Percentiles rank a stretch among this genome's conserved stretches.
Evolutionary conservation across 2,329 filamentous ascomycete species (phyloP).

Genomic region (Xylaria sp.): DNA sequence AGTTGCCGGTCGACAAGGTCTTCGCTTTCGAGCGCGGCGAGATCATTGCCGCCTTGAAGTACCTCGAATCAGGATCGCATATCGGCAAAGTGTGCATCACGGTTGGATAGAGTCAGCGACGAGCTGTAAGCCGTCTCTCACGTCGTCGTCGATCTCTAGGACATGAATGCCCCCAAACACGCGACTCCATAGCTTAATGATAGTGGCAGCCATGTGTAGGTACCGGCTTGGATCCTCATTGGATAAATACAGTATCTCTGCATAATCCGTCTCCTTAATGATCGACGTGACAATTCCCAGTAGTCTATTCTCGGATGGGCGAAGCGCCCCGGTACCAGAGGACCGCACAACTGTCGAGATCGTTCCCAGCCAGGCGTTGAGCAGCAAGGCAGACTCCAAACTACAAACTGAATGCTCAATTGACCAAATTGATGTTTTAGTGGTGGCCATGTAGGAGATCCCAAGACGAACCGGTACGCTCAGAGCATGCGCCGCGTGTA

Average conservation of each 20-base stretch:
- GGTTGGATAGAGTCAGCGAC: conserved; percentile 37
- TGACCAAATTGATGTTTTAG: conserved; percentile 64
- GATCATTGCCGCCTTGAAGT: conserved; percentile 36
- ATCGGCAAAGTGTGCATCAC: conserved; percentile 52
- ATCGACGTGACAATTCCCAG: conserved; percentile 39
- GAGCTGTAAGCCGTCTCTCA: conserved; percentile 36
- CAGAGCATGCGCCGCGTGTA: conserved; percentile 64
- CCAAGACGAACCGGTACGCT: conserved; percentile 64
- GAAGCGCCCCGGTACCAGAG: conserved; percentile 26
- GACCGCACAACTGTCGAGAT: conserved; percentile 30
- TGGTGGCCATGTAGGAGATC: conserved; percentile 62
- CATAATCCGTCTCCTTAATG: conserved; percentile 43
- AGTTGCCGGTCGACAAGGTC: conserved; percentile 49
- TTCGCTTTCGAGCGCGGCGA: conserved; percentile 49
- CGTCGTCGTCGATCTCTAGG: conserved; percentile 44
- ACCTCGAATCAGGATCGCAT: conserved; percentile 44
- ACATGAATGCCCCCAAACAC: conserved; percentile 47
- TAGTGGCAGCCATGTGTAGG: conserved; percentile 38
- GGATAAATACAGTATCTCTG: conserved; percentile 29
- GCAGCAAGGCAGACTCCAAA: conserved; percentile 60
- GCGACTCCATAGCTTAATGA: conserved; percentile 46
- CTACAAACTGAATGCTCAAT: conserved; percentile 65
- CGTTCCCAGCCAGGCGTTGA: conserved; percentile 55
- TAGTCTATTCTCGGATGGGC: conserved; percentile 39
- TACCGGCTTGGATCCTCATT: conserved; percentile 37